Percentiles rank a stretch among this genome's conserved stretches.
Evolutionary conservation across 1,284 basidiomycete species (phyloP).

Genomic region (Termitomyces sp.): DNA sequence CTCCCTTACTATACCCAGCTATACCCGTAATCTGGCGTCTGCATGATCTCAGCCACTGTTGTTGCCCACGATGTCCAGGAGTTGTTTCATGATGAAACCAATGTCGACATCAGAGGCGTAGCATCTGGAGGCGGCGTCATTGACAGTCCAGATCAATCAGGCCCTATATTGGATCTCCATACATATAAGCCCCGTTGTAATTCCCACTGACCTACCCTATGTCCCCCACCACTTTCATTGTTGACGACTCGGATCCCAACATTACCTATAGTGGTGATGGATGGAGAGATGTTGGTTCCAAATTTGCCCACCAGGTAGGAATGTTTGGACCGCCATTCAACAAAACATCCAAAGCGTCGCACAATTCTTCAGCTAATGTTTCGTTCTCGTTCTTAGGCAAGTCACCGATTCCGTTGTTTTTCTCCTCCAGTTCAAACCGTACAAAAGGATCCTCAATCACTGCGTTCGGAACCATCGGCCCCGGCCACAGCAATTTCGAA

Average conservation of each 20-base stretch:
- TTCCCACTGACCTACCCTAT: not conserved
- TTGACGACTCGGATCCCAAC: conserved; percentile 22
- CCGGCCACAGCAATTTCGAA: conserved; percentile 21
- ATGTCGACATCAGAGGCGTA: not conserved
- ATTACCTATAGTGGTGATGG: conserved; percentile 15
- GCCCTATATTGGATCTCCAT: too few species aligned
- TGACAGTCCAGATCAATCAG: not conserved
- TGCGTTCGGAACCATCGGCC: conserved; percentile 20
- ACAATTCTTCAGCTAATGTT: conserved; percentile 12
- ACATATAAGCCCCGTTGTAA: not conserved
- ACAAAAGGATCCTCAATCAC: conserved; percentile 4
- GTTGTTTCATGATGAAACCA: not conserved
- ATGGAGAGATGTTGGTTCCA: conserved; percentile 18
- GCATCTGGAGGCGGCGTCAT: not conserved
- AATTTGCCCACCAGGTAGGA: conserved; percentile 15
- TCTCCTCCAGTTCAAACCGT: not conserved
- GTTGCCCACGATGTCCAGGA: too few species aligned
- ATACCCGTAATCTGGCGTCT: too few species aligned
- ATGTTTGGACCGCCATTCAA: conserved; percentile 20
- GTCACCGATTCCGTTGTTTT: not conserved
- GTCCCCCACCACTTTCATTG: conserved; percentile 5
- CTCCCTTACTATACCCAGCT: too few species aligned
- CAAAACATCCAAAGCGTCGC: conserved; percentile 19
- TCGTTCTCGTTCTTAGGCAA: conserved; percentile 22
- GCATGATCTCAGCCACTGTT: too few species aligned